Conservation (phyloP, 495 filamentous ascomycete species). For the Neurospora tetrasperma region DNA sequence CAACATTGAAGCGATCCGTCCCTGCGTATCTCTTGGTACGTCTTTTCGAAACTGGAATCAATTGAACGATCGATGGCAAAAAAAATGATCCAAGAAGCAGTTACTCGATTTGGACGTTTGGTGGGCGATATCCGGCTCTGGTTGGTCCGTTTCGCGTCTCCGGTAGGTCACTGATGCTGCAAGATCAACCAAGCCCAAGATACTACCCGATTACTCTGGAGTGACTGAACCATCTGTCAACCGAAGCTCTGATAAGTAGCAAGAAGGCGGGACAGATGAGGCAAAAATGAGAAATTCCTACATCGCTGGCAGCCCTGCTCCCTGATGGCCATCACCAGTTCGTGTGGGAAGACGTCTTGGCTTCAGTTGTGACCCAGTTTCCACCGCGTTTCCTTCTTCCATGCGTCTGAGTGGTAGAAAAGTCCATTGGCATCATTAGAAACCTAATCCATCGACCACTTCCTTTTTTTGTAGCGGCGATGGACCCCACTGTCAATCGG, state of each 20-base stretch:
- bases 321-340: background rate
- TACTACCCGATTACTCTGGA: too few relatives aligned
- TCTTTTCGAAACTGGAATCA: background rate
- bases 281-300: background rate
- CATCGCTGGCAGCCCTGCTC: background rate
- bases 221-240: background rate
- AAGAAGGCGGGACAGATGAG: background rate
- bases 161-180: background rate
- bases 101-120: background rate
- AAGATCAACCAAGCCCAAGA: background rate
- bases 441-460: too few relatives aligned
- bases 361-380: background rate
- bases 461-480: background rate
- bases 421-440: background rate
- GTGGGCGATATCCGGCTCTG: background rate
- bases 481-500: background rate
- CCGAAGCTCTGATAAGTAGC: background rate
- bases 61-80: too few relatives aligned
- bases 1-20: background rate
- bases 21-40: background rate
- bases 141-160: background rate
- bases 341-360: background rate
- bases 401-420: background rate
- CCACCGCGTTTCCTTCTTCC: slow-evolving; percentile 3
- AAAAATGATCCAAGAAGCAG: background rate